Evolutionary conservation across 2,329 filamentous ascomycete genomes (phyloP).

Genomic region (Raffaelea albimanens): DNA sequence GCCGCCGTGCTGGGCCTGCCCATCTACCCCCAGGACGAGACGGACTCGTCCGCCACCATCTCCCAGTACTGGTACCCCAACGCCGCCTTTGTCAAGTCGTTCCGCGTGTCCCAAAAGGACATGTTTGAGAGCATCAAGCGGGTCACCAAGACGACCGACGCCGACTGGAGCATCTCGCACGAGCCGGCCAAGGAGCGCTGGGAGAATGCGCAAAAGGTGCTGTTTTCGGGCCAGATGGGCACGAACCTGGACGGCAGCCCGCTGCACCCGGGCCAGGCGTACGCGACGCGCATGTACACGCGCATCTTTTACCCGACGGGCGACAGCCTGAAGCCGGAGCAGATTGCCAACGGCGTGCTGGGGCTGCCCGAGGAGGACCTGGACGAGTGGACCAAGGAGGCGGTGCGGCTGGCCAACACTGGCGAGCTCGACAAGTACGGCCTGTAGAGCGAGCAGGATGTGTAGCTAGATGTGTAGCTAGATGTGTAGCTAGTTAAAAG

Average conservation of each 20-base stretch:
- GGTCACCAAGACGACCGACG: constrained; percentile 43
- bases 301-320: constrained; percentile 40
- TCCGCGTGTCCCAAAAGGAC: constrained; percentile 49
- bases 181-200: constrained; percentile 37
- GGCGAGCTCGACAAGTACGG: constrained; percentile 3
- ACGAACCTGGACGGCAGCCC: constrained; percentile 29
- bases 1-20: constrained; percentile 36
- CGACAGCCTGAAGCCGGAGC: constrained; percentile 18
- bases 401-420: constrained; percentile 5
- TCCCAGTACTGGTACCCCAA: constrained; percentile 37
- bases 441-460: background rate
- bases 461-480: no score
- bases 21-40: constrained; percentile 28
- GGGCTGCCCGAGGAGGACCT: constrained; percentile 12
- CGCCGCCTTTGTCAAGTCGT: constrained; percentile 26
- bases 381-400: constrained; percentile 11
- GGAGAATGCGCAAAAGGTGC: constrained; percentile 19
- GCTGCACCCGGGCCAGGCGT: constrained; percentile 16
- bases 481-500: no score
- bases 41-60: constrained; percentile 24
- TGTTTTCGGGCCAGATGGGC: constrained; percentile 32
- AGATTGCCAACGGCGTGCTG: constrained; percentile 4
- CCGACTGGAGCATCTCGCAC: constrained; percentile 47
- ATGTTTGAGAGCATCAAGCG: constrained; percentile 51
- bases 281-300: constrained; percentile 33